These are phyloP conservation scores for Colletotrichum sp. DNA, from an alignment of 2,329 filamentous ascomycete species.

Conservation along the genomic window DNA sequence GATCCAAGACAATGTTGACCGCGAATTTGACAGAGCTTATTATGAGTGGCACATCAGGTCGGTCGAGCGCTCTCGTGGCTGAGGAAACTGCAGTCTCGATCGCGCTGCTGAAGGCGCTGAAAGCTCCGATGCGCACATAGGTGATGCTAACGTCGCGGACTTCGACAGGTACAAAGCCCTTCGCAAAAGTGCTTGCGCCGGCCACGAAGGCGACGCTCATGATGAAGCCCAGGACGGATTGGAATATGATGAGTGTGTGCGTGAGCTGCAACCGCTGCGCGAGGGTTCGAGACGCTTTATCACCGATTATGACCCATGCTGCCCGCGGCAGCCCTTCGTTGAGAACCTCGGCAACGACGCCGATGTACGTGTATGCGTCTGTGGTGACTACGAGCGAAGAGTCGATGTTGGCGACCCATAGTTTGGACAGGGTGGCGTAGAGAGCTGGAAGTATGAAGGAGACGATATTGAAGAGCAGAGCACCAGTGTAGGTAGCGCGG, in stretches of 20 bases:
- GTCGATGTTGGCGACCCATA: slow-evolving; percentile 75
- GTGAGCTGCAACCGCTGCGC: slow-evolving; percentile 61
- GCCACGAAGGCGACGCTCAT: slow-evolving; percentile 64
- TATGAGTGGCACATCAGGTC: slow-evolving; percentile 71
- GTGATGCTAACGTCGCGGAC: slow-evolving; percentile 61
- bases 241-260: slow-evolving; percentile 67
- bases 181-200: slow-evolving; percentile 59
- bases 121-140: slow-evolving; percentile 70
- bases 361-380: slow-evolving; percentile 73
- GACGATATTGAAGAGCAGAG: slow-evolving; percentile 65
- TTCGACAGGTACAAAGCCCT: slow-evolving; percentile 66
- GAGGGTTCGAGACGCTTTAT: slow-evolving; percentile 58
- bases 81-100: slow-evolving; percentile 67
- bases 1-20: slow-evolving; percentile 70
- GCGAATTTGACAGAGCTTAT: slow-evolving; percentile 69
- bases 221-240: slow-evolving; percentile 60
- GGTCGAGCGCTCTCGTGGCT: slow-evolving; percentile 69
- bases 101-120: slow-evolving; percentile 65
- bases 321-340: slow-evolving; percentile 76
- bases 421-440: slow-evolving; percentile 70
- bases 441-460: slow-evolving; percentile 71
- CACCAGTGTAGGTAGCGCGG: slow-evolving; percentile 50
- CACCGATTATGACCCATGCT: slow-evolving; percentile 72
- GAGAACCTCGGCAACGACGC: slow-evolving; percentile 68
- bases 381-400: slow-evolving; percentile 65